Evolutionary conservation across 169 alveolate genomes (phyloP).

Genomic region (Plasmodium ovale): DNA sequence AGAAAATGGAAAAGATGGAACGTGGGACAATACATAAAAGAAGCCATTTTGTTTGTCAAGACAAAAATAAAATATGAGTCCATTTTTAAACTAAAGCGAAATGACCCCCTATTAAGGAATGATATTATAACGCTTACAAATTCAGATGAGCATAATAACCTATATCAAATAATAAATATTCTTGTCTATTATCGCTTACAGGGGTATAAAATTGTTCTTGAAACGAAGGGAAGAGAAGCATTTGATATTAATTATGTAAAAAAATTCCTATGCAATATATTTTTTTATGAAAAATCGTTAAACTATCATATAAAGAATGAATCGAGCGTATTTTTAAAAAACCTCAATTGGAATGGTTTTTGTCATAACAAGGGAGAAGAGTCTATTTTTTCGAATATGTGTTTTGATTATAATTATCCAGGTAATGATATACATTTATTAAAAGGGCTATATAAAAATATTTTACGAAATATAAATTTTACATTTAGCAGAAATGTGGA

Average conservation of each 20-base stretch:
- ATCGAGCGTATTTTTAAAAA: not conserved
- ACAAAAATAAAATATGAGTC: constrained; percentile 41
- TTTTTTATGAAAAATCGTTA: constrained; percentile 32
- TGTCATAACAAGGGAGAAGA: constrained; percentile 1
- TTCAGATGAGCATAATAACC: constrained; percentile 12
- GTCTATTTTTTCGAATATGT: not conserved
- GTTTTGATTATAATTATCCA: constrained; percentile 9
- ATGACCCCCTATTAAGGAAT: constrained; percentile 17
- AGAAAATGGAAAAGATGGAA: too few species aligned
- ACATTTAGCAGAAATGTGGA: constrained; percentile 17
- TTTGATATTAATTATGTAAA: constrained; percentile 13
- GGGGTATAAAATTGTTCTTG: constrained; percentile 35
- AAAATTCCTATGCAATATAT: constrained; percentile 17
- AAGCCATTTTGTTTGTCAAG: not conserved
- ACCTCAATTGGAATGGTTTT: not conserved
- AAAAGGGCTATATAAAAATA: constrained; percentile 14
- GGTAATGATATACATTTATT: not conserved
- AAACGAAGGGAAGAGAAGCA: constrained; percentile 47
- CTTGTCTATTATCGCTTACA: constrained; percentile 39
- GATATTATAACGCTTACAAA: constrained; percentile 51
- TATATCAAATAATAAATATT: constrained; percentile 47
- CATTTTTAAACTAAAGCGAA: constrained; percentile 30
- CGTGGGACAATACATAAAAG: not conserved
- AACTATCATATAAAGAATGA: constrained; percentile 42
- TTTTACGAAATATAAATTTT: constrained; percentile 37